Conservation (phyloP, 768 basidiomycete species). For the Lactarius quietus region DNA sequence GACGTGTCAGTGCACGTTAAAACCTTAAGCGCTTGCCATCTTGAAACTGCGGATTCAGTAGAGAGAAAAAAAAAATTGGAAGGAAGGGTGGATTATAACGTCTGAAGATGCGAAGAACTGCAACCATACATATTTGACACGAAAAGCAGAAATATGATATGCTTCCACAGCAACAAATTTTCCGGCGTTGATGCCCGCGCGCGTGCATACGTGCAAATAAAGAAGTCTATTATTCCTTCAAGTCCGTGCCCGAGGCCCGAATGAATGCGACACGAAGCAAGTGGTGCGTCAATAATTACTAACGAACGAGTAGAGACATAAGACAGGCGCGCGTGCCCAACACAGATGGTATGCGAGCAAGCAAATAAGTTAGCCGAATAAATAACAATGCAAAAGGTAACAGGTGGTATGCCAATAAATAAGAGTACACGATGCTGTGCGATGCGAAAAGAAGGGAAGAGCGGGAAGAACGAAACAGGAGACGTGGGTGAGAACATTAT, state of each 20-base stretch:
- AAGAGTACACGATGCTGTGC: slow-evolving; percentile 16
- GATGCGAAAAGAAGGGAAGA: slow-evolving; percentile 13
- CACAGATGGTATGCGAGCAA: background rate
- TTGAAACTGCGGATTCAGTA: background rate
- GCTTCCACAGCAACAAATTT: background rate
- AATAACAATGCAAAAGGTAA: slow-evolving; percentile 20
- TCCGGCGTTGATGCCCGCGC: background rate
- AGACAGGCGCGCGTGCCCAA: background rate
- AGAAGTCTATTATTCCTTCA: background rate
- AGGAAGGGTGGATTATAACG: background rate
- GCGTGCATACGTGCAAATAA: background rate
- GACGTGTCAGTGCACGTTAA: background rate
- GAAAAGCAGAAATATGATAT: background rate
- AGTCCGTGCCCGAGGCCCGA: slow-evolving; percentile 15
- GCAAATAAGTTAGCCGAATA: slow-evolving; percentile 24
- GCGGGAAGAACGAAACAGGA: background rate
- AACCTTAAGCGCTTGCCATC: background rate
- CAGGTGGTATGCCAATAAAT: slow-evolving; percentile 19
- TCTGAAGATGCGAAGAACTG: background rate
- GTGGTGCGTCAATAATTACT: slow-evolving; percentile 8
- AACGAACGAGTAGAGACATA: slow-evolving; percentile 5
- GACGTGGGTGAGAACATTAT: background rate
- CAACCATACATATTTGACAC: slow-evolving; percentile 6
- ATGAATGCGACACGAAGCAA: slow-evolving; percentile 4
- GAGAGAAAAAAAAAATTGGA: background rate